Percentiles rank a stretch among this genome's conserved stretches.
Conservation (phyloP, 768 basidiomycete genomes). For the Botryobasidium botryosum region DNA sequence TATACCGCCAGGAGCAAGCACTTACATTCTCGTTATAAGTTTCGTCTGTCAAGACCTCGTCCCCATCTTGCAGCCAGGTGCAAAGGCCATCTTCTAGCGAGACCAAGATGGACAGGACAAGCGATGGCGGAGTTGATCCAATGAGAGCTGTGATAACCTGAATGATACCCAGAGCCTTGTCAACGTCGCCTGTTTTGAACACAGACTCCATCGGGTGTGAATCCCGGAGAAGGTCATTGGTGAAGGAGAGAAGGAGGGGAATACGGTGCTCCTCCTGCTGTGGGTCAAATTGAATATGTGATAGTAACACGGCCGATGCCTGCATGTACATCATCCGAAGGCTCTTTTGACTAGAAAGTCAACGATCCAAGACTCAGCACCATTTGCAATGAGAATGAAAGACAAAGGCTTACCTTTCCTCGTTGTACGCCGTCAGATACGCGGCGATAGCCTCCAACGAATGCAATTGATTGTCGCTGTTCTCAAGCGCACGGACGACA, state of each 20-base stretch:
- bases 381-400: too few relatives aligned
- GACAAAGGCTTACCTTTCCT: too few relatives aligned
- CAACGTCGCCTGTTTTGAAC: not conserved
- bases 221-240: not conserved
- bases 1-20: not conserved
- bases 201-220: not conserved
- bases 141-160: not conserved
- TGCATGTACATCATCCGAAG: too few relatives aligned
- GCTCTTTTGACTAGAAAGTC: too few relatives aligned
- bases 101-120: not conserved
- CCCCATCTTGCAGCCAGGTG: constrained; percentile 4
- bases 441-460: too few relatives aligned
- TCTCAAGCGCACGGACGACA: too few relatives aligned
- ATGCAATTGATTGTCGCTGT: too few relatives aligned
- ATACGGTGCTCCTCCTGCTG: not conserved
- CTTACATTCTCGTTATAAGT: constrained; percentile 4
- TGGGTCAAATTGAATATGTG: too few relatives aligned
- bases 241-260: not conserved
- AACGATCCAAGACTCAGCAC: too few relatives aligned
- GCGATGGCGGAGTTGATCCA: not conserved
- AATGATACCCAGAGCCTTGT: too few relatives aligned
- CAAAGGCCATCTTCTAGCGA: constrained; percentile 3
- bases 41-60: constrained; percentile 1
- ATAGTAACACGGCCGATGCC: too few relatives aligned
- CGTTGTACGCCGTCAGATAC: too few relatives aligned